phyloP scores from a whole-genome alignment of 1,284 basidiomycete genomes.

The Ceratobasidium sp. region DNA sequence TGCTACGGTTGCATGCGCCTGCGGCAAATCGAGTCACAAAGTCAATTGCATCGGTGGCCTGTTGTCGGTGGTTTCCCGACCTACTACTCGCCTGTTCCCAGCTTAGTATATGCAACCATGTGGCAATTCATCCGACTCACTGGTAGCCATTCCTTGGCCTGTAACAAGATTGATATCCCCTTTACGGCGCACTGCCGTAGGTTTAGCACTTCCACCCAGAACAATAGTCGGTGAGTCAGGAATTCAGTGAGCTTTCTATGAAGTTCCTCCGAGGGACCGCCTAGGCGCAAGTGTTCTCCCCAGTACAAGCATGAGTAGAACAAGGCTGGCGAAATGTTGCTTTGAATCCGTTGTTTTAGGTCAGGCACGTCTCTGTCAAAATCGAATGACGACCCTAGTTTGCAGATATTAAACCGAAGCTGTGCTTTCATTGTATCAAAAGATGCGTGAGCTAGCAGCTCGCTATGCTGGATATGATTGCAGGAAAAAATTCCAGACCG shows the following conservation, averaged over 20 bases:
- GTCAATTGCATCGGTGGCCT: neutral
- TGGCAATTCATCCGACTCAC: neutral
- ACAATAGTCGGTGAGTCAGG: neutral
- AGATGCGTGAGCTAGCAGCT: neutral
- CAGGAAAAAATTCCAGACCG: neutral
- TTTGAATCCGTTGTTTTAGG: neutral
- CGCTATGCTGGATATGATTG: neutral
- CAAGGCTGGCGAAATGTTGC: neutral
- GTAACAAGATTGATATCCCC: neutral
- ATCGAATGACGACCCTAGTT: neutral
- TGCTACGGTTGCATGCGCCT: neutral
- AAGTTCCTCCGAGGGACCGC: neutral
- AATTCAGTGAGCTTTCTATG: neutral
- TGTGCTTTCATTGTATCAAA: neutral
- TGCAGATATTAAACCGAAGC: conserved; percentile 5
- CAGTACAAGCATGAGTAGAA: neutral
- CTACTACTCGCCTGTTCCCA: neutral
- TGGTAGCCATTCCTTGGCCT: neutral
- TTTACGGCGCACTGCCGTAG: neutral
- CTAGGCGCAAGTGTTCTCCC: neutral
- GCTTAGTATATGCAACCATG: neutral
- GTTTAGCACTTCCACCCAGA: conserved; percentile 13
- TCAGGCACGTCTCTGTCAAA: neutral
- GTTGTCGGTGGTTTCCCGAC: neutral
- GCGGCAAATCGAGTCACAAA: neutral